Evolutionary conservation across 116 monocot genomes (phyloP), one percentile per base, ranked within the genome.

Genomic region (Thalassia testudinum): DNA sequence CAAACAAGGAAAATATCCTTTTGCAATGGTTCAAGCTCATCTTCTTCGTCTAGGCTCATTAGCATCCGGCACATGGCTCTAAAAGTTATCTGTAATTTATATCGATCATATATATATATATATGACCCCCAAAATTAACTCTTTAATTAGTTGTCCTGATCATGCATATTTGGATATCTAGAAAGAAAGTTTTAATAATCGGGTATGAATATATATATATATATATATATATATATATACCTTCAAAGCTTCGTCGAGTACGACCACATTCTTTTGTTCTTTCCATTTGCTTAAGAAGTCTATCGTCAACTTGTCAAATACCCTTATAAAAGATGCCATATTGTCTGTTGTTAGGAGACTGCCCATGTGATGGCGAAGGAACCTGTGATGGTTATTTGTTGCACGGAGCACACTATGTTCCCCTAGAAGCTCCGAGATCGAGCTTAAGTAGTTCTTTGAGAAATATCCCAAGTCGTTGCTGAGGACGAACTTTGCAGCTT

Each of bases 61-160:
- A 88, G 62, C 68, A 72, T 82, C 59, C 72, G 76, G 57, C 88
- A 88, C 61, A 88, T 76, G 12, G 88, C 79, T 50, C 44, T 65
- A 58, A 83, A 88, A 0, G 77, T 88, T 38, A 83, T 68, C 80
- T 83, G 53, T 16, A 20, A 45, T 20, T 4, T 16, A 45, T 2
- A 54, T 24, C 50, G 22, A 24, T n/a, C 23, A 6, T 24, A 22
- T 50, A 3, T 24, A 23, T 24, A n/a, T n/a, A n/a, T 6, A 51
- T 2, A 51, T 21, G 2, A 24, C 20, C 12, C 15, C 45, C 3
- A 23, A 20, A 51, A 51, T n/a, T 45, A n/a, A 2, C 7, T 15
- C 20, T 49, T 20, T 14, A 54, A 34, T 34, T 34, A 18, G 12
- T 12, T 6, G 6, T 1, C 0, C 24, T 18, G 14, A 40, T 40